phyloP scores from a whole-genome alignment of 2,329 filamentous ascomycete genomes.

The Colletotrichum viniferum region DNA sequence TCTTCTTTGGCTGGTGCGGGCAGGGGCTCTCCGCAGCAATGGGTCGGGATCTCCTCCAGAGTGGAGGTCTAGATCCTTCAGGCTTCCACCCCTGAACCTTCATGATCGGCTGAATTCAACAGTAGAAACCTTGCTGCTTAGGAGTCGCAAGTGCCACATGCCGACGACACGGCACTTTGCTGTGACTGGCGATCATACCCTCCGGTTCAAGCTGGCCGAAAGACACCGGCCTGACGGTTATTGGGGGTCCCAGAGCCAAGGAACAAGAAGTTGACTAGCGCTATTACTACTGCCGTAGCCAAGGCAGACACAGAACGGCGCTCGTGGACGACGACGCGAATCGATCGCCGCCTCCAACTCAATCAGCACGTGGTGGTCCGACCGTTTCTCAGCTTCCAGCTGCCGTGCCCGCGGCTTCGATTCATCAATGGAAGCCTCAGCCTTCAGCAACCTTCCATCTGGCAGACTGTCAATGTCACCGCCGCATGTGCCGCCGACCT shows the following conservation, averaged over 20 bases:
- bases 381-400: not conserved
- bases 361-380: not conserved
- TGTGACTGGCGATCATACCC: constrained; percentile 14
- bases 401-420: not conserved
- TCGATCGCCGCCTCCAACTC: not conserved
- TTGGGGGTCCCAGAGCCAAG: not conserved
- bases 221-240: not conserved
- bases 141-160: not conserved
- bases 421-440: not conserved
- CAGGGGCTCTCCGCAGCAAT: not conserved
- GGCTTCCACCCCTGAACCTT: not conserved
- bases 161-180: not conserved
- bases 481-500: not conserved
- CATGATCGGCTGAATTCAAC: not conserved
- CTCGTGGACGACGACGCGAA: not conserved
- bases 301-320: not conserved
- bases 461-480: not conserved
- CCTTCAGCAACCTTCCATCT: constrained; percentile 9
- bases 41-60: not conserved
- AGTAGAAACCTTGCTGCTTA: not conserved
- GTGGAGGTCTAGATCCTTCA: not conserved
- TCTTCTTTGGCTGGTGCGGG: not conserved
- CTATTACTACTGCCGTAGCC: not conserved
- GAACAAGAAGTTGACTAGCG: not conserved
- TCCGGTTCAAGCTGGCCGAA: not conserved